Percentiles rank a stretch among this genome's conserved stretches.
Conservation (phyloP, 768 basidiomycete genomes). For the Pleurotus ostreatus region DNA sequence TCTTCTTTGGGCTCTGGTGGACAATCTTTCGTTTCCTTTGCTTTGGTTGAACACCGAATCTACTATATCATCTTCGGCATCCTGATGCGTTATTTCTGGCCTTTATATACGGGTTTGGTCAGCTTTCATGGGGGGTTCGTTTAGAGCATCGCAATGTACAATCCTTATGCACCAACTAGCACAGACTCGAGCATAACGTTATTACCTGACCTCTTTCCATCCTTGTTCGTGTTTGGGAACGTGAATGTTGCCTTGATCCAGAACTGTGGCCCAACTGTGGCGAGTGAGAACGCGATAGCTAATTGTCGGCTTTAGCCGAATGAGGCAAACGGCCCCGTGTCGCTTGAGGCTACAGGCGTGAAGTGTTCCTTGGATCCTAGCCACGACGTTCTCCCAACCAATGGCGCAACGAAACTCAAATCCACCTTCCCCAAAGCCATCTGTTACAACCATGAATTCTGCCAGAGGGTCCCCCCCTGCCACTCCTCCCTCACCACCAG, state of each 20-base stretch:
- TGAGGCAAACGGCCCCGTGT: conserved; percentile 4
- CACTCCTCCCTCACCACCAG: conserved; percentile 46
- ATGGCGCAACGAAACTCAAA: neutral
- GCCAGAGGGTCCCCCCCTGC: conserved; percentile 27
- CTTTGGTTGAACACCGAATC: conserved; percentile 1
- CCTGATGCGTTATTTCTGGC: neutral
- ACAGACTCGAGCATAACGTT: neutral
- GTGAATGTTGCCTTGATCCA: neutral
- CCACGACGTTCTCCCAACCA: neutral
- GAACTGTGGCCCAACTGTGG: neutral
- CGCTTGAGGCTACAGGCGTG: neutral
- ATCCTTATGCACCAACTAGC: neutral
- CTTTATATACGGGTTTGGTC: conserved; percentile 4
- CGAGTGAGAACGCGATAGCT: neutral
- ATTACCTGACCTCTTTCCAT: neutral
- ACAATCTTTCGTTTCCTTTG: neutral
- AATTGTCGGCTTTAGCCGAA: conserved; percentile 35
- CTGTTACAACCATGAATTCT: neutral
- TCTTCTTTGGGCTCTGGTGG: conserved; percentile 2
- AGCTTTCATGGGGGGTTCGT: conserved; percentile 2
- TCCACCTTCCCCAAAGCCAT: neutral
- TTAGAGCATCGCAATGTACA: neutral
- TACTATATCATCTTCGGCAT: conserved; percentile 5
- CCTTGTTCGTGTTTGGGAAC: conserved; percentile 2
- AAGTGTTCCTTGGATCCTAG: conserved; percentile 3